Conservation (phyloP, 2,329 filamentous ascomycete species). For the Aureobasidium uvarum region DNA sequence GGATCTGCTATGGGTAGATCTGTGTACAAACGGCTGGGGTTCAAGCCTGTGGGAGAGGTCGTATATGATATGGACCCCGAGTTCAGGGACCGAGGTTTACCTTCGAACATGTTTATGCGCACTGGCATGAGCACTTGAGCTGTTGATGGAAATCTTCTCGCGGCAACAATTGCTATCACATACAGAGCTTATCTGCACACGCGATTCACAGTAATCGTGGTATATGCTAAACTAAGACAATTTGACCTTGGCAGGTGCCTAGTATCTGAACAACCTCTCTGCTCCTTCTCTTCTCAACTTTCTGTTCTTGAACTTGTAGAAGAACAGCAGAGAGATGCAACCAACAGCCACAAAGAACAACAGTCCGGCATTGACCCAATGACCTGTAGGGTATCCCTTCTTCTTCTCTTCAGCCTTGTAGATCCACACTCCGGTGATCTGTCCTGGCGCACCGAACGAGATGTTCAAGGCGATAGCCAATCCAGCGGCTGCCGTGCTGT, state of each 20-base stretch:
- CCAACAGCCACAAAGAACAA: conserved; percentile 59
- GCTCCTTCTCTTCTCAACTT: conserved; percentile 26
- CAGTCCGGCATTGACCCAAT: conserved; percentile 64
- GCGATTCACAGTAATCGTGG: not conserved
- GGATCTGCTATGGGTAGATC: conserved; percentile 40
- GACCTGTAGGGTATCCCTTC: conserved; percentile 66
- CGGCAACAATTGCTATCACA: too few relatives aligned
- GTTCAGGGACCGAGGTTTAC: conserved; percentile 37
- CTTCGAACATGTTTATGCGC: conserved; percentile 40
- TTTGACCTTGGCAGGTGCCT: not conserved
- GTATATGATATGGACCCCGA: conserved; percentile 39
- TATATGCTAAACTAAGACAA: not conserved
- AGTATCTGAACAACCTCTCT: conserved; percentile 26
- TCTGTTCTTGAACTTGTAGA: conserved; percentile 54
- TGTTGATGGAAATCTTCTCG: not conserved
- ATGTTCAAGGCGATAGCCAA: conserved; percentile 70
- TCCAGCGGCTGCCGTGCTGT: conserved; percentile 62
- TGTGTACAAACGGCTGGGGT: conserved; percentile 38
- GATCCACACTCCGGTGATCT: conserved; percentile 72
- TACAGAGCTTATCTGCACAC: not conserved
- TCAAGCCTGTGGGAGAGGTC: conserved; percentile 37
- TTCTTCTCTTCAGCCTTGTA: conserved; percentile 63
- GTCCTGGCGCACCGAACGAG: conserved; percentile 64
- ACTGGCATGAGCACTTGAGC: conserved; percentile 31
- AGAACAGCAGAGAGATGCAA: conserved; percentile 55